Evolutionary conservation across 1,139 yeast genomes (phyloP).

Genomic region (Candida freyschussii): DNA sequence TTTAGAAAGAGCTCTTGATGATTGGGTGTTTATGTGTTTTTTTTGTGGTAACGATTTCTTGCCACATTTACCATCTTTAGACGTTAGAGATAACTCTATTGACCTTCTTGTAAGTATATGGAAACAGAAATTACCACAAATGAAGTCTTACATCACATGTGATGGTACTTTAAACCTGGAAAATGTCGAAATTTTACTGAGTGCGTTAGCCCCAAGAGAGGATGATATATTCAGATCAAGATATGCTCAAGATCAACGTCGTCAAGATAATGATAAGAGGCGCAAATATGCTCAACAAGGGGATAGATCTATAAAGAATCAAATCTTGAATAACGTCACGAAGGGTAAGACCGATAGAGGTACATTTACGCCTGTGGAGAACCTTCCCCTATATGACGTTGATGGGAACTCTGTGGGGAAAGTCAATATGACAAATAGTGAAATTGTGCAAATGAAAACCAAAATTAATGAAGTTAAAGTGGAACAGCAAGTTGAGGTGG

Average conservation of each 20-base stretch:
- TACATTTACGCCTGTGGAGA: constrained; percentile 65
- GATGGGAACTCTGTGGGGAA: constrained; percentile 66
- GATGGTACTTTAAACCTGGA: constrained; percentile 79
- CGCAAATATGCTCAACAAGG: constrained; percentile 19
- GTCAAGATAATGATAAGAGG: constrained; percentile 33
- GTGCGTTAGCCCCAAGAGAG: constrained; percentile 66
- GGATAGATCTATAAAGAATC: constrained; percentile 18
- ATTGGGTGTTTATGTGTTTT: constrained; percentile 98
- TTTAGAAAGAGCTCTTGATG: constrained; percentile 93
- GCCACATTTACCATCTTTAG: constrained; percentile 93
- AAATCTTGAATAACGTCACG: constrained; percentile 30
- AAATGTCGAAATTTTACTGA: constrained; percentile 70
- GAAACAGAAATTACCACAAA: constrained; percentile 64
- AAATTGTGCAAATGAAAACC: constrained; percentile 63
- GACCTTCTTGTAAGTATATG: constrained; percentile 77
- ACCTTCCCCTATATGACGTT: constrained; percentile 71
- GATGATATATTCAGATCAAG: constrained; percentile 71
- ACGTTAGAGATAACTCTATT: constrained; percentile 91
- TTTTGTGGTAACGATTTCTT: constrained; percentile 98
- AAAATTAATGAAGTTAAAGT: constrained; percentile 70
- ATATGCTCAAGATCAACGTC: constrained; percentile 57
- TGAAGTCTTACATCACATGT: constrained; percentile 78
- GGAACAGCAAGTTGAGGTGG: constrained; percentile 63
- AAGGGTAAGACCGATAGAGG: constrained; percentile 68
- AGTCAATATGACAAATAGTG: constrained; percentile 63